A percentile compares a stretch with the other conserved stretches of the same genome.
Evolutionary conservation across 371 early-diverging fungal genomes (phyloP).

Genomic region (Funneliformis caledonium): DNA sequence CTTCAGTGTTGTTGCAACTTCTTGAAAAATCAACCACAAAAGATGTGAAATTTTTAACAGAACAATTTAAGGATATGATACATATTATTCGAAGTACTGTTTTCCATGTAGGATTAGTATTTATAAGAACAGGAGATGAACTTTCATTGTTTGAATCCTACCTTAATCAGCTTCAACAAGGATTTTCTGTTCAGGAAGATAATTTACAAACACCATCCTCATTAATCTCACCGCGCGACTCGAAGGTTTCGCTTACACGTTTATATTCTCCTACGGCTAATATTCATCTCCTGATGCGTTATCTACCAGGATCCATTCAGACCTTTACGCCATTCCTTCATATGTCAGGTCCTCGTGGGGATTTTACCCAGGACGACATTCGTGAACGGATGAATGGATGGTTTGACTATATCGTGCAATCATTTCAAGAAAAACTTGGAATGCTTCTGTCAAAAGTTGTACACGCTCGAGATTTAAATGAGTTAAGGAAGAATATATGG

Average conservation of each 20-base stretch:
- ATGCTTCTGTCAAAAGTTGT: constrained; percentile 41
- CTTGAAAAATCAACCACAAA: constrained; percentile 17
- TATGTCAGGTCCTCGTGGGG: constrained; percentile 33
- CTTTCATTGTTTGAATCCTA: constrained; percentile 36
- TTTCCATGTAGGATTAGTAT: constrained; percentile 47
- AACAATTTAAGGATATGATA: constrained; percentile 38
- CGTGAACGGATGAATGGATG: constrained; percentile 42
- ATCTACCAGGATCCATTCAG: constrained; percentile 55
- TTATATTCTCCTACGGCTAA: constrained; percentile 59
- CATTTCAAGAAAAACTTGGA: constrained; percentile 42
- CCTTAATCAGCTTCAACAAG: constrained; percentile 35
- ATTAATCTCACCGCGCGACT: constrained; percentile 18
- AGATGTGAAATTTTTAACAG: background rate
- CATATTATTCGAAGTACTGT: constrained; percentile 49
- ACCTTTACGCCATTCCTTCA: constrained; percentile 51
- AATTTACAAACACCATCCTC: background rate
- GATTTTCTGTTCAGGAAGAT: constrained; percentile 37
- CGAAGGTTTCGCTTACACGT: constrained; percentile 49
- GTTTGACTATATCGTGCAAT: constrained; percentile 43
- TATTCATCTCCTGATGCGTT: constrained; percentile 55
- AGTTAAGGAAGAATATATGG: constrained; percentile 49
- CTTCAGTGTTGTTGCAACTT: constrained; percentile 45
- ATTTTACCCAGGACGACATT: constrained; percentile 40
- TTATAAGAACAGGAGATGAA: constrained; percentile 41
- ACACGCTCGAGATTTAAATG: constrained; percentile 44